A percentile compares a stretch with the other conserved stretches of the same genome.
phyloP scores from a whole-genome alignment of 2,329 filamentous ascomycete species.

The Talaromyces amestolkiae region DNA sequence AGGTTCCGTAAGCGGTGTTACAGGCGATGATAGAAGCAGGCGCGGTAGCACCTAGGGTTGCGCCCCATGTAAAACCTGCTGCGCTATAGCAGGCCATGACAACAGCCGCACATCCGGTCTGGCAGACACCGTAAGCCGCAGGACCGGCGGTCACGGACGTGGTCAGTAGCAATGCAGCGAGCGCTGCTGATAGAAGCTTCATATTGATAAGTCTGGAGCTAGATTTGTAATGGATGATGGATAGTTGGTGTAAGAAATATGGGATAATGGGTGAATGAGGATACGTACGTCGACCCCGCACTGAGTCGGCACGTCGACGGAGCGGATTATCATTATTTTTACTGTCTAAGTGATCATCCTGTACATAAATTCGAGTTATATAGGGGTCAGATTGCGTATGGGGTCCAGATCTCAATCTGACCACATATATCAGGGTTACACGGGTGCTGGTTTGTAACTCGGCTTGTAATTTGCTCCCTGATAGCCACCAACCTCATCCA shows the following conservation, averaged over 20 bases:
- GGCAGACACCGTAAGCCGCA: slow-evolving; percentile 45
- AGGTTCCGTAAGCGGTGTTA: slow-evolving; percentile 47
- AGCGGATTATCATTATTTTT: too few relatives aligned
- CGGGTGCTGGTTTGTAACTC: too few relatives aligned
- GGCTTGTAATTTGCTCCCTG: too few relatives aligned
- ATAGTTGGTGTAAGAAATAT: background rate
- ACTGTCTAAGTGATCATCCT: too few relatives aligned
- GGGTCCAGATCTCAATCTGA: too few relatives aligned
- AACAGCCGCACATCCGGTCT: slow-evolving; percentile 47
- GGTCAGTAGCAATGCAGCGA: background rate
- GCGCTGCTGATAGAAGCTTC: background rate
- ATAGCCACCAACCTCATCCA: too few relatives aligned
- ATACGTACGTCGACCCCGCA: too few relatives aligned
- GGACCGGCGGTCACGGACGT: slow-evolving; percentile 17
- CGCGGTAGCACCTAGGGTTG: slow-evolving; percentile 37
- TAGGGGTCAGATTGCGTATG: too few relatives aligned
- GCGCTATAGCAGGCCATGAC: slow-evolving; percentile 50
- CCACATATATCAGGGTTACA: too few relatives aligned
- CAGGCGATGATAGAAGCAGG: slow-evolving; percentile 46
- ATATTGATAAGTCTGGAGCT: background rate
- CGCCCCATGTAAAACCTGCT: slow-evolving; percentile 46
- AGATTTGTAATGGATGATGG: background rate
- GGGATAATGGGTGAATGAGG: too few relatives aligned
- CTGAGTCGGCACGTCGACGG: too few relatives aligned
- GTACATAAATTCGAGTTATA: too few relatives aligned